Evolutionary conservation across 345 rosid species (phyloP), one percentile per base, ranked within the genome.

Genomic region (Hibiscus trionum): DNA sequence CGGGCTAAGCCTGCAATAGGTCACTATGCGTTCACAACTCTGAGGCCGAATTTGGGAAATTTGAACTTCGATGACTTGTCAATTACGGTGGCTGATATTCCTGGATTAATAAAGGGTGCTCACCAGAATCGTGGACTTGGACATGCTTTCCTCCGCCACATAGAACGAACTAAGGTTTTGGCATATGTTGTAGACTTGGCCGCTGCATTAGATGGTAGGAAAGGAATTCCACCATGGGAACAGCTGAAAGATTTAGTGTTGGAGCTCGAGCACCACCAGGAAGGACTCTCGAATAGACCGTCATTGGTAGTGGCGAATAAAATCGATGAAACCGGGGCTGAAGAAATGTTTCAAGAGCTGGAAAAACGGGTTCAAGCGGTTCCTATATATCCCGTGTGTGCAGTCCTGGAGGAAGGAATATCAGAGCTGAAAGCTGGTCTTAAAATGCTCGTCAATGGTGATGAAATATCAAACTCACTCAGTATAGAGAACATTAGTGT

Each of bases 101-200:
- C 98, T 0, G 98, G 98, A 63, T 93, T 94, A 27, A 88, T 94
- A 76, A 89, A 86, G 81, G 96, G 96, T 31, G 97, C 96, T 61
- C 95, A 94, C 66, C 86, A 81, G 77, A 87, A 91, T 74, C 78
- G 90, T 27, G 98, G 98, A 12, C 87, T 94, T 52, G 98, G 98
- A 44, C 97, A 94, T 27, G 88, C 96, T 53, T 94, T 94, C 75
- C 80, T 91, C 33, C 88, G 97, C 6, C 98, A 94, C 86, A 90
- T 94, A 27, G 96, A 94, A 74, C 85, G 98, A n/a, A 90, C 98
- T 1, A 87, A 90, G 84, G 97, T 94, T 72, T 76, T 94, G 75
- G 98, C 96, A 8, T 94, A 90, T 67, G 96, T 94, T 26, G 85
- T 94, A 26, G 98, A 94, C 75, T 82, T 94, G 75, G 95, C 91